phyloP scores from a whole-genome alignment of 1,284 basidiomycete genomes.

The Puccinia novopanici region DNA sequence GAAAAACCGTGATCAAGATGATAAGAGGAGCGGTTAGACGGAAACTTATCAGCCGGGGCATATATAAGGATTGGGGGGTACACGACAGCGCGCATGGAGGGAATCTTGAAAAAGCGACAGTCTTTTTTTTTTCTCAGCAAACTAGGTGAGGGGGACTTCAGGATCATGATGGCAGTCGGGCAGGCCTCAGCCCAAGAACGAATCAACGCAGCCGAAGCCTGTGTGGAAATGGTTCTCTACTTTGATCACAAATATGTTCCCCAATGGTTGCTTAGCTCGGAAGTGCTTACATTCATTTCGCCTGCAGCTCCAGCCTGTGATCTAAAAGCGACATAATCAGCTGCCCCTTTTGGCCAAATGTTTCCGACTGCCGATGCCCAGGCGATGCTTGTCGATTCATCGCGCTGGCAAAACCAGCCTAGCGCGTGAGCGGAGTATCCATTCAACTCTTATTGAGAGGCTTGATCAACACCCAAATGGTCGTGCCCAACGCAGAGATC shows the following conservation, averaged over 20 bases:
- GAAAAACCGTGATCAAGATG: conserved; percentile 38
- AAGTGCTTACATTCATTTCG: not conserved
- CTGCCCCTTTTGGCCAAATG: not conserved
- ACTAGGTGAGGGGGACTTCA: not conserved
- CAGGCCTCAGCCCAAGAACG: not conserved
- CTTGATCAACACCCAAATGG: conserved; percentile 62
- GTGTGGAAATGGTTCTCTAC: not conserved
- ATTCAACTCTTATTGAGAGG: conserved; percentile 62
- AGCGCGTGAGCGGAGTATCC: conserved; percentile 62
- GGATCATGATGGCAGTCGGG: not conserved
- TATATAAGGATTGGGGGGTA: conserved; percentile 4
- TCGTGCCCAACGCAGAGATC: conserved; percentile 63
- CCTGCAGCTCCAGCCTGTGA: not conserved
- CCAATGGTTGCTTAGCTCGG: not conserved
- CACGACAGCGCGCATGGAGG: not conserved
- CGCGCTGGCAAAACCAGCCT: conserved; percentile 60
- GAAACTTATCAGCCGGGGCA: not conserved
- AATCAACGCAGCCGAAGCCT: not conserved
- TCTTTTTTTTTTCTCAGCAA: not conserved
- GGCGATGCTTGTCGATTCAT: not conserved
- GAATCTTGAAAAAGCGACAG: not conserved
- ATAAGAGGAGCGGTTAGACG: conserved; percentile 27
- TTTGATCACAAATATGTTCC: not conserved
- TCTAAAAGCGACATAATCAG: not conserved
- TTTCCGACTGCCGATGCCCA: conserved; percentile 1